These are phyloP conservation scores for Torulaspora quercuum DNA, from an alignment of 805 yeast genomes.

Conservation along the genomic window DNA sequence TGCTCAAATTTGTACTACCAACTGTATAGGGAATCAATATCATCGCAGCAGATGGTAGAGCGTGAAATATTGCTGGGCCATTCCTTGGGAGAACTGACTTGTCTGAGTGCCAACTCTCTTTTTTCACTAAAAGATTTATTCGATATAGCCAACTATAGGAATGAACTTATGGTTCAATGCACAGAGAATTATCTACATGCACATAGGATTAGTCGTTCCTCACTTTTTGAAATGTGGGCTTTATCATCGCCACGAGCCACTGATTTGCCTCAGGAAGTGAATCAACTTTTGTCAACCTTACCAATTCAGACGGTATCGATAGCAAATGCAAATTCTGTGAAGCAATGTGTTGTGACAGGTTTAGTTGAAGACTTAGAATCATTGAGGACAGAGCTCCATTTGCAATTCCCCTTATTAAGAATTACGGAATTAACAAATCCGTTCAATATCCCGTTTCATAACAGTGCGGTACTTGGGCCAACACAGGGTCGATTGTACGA, in stretches of 20 bases:
- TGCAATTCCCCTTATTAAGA: conserved; percentile 24
- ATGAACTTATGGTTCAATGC: conserved; percentile 34
- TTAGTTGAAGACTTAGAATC: conserved; percentile 29
- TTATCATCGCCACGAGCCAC: conserved; percentile 31
- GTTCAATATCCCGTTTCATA: conserved; percentile 35
- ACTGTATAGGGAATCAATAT: conserved; percentile 15
- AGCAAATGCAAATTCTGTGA: conserved; percentile 34
- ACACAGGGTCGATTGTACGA: conserved; percentile 36
- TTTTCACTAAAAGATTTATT: conserved; percentile 30
- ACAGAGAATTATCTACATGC: conserved; percentile 30
- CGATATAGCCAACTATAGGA: conserved; percentile 34
- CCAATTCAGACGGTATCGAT: conserved; percentile 26
- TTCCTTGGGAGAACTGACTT: conserved; percentile 37
- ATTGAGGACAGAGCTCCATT: conserved; percentile 24
- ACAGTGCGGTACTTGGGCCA: conserved; percentile 30
- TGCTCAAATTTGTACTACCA: conserved; percentile 32
- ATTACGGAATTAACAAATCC: conserved; percentile 34
- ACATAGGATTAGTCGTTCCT: conserved; percentile 26
- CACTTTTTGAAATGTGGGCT: conserved; percentile 35
- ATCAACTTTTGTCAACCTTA: conserved; percentile 17
- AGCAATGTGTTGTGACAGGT: conserved; percentile 37
- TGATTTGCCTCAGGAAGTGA: conserved; percentile 28
- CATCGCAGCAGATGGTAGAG: conserved; percentile 2
- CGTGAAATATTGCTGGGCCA: conserved; percentile 31
- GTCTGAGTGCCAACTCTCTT: conserved; percentile 29